These are phyloP conservation scores for Anacardium occidentale DNA, from an alignment of 345 rosid genomes.

Conservation along the genomic window DNA sequence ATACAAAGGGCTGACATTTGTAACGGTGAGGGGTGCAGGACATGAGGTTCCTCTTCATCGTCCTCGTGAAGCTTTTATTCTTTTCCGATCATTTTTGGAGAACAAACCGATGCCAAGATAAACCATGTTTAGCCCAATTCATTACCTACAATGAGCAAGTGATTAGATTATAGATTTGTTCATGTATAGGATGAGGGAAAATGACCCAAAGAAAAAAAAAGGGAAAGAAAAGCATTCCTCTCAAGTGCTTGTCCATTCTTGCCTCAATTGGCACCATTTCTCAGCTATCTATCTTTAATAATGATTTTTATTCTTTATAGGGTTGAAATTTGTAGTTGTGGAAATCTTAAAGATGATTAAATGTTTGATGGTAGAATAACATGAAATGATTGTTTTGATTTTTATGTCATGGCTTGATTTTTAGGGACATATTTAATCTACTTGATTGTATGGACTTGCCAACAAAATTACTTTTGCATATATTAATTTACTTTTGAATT, in stretches of 20 bases:
- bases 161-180: slow-evolving; percentile 18
- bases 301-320: slow-evolving; percentile 25
- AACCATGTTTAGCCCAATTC: slow-evolving; percentile 7
- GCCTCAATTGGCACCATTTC: slow-evolving; percentile 15
- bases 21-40: slow-evolving; percentile 87
- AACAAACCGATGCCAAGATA: slow-evolving; percentile 62
- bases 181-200: slow-evolving; percentile 14
- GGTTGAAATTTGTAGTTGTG: slow-evolving; percentile 9
- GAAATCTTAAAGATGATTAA: background rate
- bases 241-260: slow-evolving; percentile 31
- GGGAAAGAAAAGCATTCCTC: slow-evolving; percentile 22
- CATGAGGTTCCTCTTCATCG: slow-evolving; percentile 89
- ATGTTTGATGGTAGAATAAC: background rate
- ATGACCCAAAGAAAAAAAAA: background rate
- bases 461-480: no score
- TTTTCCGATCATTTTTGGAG: slow-evolving; percentile 82
- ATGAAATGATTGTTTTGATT: background rate
- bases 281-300: background rate
- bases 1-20: slow-evolving; percentile 76
- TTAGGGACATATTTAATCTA: no score
- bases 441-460: no score
- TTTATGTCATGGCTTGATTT: no score
- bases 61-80: slow-evolving; percentile 82
- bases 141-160: slow-evolving; percentile 17
- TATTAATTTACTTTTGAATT: no score